These are phyloP conservation scores for Williopsis jadinii DNA, from an alignment of 1,139 yeast genomes.

Conservation along the genomic window DNA sequence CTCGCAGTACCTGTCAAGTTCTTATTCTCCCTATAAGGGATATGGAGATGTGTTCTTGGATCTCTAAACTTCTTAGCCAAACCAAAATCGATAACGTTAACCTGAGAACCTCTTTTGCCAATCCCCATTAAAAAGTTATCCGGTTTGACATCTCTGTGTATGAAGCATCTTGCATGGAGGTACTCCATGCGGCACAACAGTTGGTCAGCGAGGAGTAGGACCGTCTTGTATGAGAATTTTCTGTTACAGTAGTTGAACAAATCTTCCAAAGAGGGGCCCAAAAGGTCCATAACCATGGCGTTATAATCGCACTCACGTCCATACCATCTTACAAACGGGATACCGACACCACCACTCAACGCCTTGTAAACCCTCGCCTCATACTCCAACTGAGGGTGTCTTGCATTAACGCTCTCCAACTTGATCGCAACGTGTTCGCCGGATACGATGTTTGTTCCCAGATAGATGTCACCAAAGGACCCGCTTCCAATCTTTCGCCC, in stretches of 20 bases:
- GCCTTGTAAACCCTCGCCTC: constrained; percentile 95
- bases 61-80: constrained; percentile 94
- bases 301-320: constrained; percentile 96
- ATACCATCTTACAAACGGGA: constrained; percentile 95
- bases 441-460: constrained; percentile 86
- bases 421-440: constrained; percentile 98
- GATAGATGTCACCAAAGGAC: constrained; percentile 93
- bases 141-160: constrained; percentile 88
- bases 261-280: constrained; percentile 95
- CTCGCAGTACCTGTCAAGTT: constrained; percentile 97
- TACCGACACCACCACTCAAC: constrained; percentile 93
- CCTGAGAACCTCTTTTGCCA: constrained; percentile 92
- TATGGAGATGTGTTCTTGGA: constrained; percentile 91
- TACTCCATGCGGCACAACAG: constrained; percentile 90
- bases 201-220: constrained; percentile 87
- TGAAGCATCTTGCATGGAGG: constrained; percentile 91
- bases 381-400: constrained; percentile 94
- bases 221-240: constrained; percentile 89
- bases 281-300: constrained; percentile 92
- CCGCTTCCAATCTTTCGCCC: constrained; percentile 98
- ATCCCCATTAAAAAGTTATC: constrained; percentile 97
- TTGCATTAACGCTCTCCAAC: constrained; percentile 81
- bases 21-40: constrained; percentile 94
- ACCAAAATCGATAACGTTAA: constrained; percentile 94
- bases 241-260: constrained; percentile 93